A percentile compares a stretch with the other conserved stretches of the same genome.
Evolutionary conservation across 345 rosid species (phyloP).

Genomic region (Salix udensis): DNA sequence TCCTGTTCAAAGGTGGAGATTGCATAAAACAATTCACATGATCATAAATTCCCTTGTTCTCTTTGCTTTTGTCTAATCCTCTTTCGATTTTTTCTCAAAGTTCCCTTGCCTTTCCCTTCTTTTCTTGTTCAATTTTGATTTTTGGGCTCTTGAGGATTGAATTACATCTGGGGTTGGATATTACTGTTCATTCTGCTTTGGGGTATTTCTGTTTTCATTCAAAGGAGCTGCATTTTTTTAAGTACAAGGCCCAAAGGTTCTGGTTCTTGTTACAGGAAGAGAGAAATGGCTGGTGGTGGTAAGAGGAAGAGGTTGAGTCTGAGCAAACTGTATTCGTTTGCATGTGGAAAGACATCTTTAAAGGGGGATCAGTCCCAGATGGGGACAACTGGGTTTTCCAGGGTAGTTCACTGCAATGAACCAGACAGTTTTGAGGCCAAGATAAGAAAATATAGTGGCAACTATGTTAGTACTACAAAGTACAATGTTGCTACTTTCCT

Average conservation of each 20-base stretch:
- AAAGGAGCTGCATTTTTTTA: conserved; percentile 3
- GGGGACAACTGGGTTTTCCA: conserved; percentile 80
- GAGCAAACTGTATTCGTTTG: conserved; percentile 72
- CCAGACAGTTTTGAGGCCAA: conserved; percentile 61
- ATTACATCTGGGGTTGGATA: conserved; percentile 17
- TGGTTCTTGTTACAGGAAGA: not conserved
- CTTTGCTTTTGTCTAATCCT: not conserved
- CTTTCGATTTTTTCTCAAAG: not conserved
- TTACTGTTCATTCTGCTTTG: not conserved
- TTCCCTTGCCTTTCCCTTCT: not conserved
- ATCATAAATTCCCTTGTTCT: not conserved
- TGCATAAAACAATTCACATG: not conserved
- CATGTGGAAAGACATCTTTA: conserved; percentile 52
- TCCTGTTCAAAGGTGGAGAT: not conserved
- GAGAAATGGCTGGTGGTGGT: conserved; percentile 55
- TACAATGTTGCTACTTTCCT: conserved; percentile 71
- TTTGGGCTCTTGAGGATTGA: not conserved
- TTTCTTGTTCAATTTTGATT: not conserved
- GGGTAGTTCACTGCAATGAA: conserved; percentile 75
- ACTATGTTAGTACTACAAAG: conserved; percentile 74
- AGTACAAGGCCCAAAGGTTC: not conserved
- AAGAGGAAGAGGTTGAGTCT: conserved; percentile 47
- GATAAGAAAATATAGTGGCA: conserved; percentile 42
- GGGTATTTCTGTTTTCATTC: not conserved
- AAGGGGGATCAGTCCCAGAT: conserved; percentile 70